A percentile compares a stretch with the other conserved stretches of the same genome.
Conservation (phyloP, 2,329 filamentous ascomycete species). For the Aspergillus clavatus region DNA sequence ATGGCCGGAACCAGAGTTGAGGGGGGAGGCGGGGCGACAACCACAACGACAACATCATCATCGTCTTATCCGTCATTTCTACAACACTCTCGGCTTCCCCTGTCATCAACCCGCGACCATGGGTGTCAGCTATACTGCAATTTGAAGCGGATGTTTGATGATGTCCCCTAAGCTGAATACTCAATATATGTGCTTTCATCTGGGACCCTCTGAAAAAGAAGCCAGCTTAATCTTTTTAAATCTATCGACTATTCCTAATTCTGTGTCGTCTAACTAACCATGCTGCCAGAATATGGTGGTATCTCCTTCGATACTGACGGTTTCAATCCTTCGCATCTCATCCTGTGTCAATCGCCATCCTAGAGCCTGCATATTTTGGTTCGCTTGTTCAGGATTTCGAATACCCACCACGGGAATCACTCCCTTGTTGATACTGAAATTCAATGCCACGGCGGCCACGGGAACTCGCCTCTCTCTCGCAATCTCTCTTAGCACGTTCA, state of each 20-base stretch:
- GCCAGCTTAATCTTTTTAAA: not conserved
- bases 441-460: conserved; percentile 40
- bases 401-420: conserved; percentile 42
- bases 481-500: conserved; percentile 34
- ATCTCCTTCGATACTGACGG: conserved; percentile 38
- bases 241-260: not conserved
- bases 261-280: conserved; percentile 23
- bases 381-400: conserved; percentile 39
- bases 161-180: too few relatives aligned
- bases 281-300: conserved; percentile 42
- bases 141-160: too few relatives aligned
- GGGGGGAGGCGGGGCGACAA: not conserved
- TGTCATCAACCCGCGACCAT: not conserved
- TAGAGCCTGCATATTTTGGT: conserved; percentile 36
- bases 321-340: conserved; percentile 41
- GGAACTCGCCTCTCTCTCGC: conserved; percentile 31
- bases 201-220: too few relatives aligned
- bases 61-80: not conserved
- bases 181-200: too few relatives aligned
- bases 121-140: too few relatives aligned
- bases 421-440: conserved; percentile 44
- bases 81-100: not conserved
- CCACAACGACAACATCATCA: not conserved
- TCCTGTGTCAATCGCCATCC: conserved; percentile 41
- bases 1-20: not conserved